These are phyloP conservation scores for Annulohypoxylon maeteangense DNA, from an alignment of 495 filamentous ascomycete genomes.

Conservation along the genomic window DNA sequence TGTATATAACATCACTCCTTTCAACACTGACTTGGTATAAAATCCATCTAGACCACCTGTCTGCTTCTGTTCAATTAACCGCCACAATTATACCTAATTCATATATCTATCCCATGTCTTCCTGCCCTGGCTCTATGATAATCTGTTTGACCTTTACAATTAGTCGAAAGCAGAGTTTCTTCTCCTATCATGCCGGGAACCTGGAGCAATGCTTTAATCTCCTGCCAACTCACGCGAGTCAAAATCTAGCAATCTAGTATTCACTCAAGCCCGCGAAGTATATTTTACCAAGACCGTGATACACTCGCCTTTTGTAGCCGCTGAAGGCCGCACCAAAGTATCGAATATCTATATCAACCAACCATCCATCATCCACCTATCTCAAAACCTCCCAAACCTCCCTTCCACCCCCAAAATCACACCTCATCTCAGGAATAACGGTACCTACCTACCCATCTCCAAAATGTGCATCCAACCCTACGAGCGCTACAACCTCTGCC, in stretches of 20 bases:
- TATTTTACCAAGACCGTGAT: too few species aligned
- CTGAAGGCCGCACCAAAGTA: too few species aligned
- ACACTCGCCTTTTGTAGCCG: too few species aligned
- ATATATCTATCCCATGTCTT: background rate
- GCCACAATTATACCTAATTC: too few species aligned
- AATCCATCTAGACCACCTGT: too few species aligned
- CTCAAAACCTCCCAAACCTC: background rate
- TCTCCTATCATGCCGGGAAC: too few species aligned
- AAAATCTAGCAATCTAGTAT: background rate
- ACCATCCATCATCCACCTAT: background rate
- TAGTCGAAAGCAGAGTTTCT: background rate
- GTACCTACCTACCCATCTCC: background rate
- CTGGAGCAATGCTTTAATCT: background rate
- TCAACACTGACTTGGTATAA: background rate
- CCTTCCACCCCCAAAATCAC: background rate
- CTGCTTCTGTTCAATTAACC: too few species aligned
- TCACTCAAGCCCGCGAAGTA: too few species aligned
- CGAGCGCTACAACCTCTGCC: background rate
- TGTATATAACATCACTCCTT: background rate
- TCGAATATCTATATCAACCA: background rate
- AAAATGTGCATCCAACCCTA: constrained; percentile 2
- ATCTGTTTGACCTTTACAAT: background rate
- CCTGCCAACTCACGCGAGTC: background rate
- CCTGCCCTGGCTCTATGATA: too few species aligned
- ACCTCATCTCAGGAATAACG: background rate